Evolutionary conservation across 441 rosid species (phyloP).

Genomic region (Erodium trifolium): DNA sequence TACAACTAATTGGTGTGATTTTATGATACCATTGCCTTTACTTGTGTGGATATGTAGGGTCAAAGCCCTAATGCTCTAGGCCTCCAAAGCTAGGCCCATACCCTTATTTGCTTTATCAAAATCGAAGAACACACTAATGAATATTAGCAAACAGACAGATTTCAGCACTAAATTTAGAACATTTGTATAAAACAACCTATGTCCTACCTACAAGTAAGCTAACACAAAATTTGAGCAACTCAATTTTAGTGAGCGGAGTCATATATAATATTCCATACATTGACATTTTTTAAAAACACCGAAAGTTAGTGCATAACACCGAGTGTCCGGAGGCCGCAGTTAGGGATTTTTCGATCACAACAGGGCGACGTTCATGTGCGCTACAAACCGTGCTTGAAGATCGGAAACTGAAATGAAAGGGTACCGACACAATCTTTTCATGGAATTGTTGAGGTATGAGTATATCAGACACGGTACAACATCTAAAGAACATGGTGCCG

Average conservation of each 20-base stretch:
- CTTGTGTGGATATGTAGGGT: background rate
- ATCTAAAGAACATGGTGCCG: too few relatives aligned
- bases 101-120: background rate
- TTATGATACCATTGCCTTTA: background rate
- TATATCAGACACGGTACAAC: too few relatives aligned
- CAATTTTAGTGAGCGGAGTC: background rate
- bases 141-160: background rate
- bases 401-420: too few relatives aligned
- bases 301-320: too few relatives aligned
- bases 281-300: too few relatives aligned
- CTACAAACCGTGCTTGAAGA: too few relatives aligned
- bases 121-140: background rate
- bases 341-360: too few relatives aligned
- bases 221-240: background rate
- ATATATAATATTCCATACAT: too few relatives aligned
- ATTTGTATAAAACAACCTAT: background rate
- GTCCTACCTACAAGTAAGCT: background rate
- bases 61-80: background rate
- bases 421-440: too few relatives aligned
- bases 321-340: too few relatives aligned
- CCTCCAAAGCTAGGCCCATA: background rate
- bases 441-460: too few relatives aligned
- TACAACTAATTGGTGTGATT: background rate
- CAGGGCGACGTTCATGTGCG: too few relatives aligned
- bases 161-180: background rate